Conservation (phyloP, 2,329 filamentous ascomycete genomes). For the Botrytis paeoniae region DNA sequence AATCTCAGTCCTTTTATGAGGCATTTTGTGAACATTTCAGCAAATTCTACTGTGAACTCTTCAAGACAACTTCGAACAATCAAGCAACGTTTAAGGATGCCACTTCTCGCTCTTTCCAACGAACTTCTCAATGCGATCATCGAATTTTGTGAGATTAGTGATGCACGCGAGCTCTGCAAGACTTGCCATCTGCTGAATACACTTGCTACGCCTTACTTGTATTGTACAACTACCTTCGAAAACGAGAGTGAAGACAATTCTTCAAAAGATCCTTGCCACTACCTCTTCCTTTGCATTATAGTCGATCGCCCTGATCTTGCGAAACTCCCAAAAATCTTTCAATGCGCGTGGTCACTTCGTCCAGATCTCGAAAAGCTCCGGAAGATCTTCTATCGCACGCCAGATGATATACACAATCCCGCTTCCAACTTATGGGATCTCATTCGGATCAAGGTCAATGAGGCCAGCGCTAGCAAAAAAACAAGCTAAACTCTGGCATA, state of each 20-base stretch:
- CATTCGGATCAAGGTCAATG: not conserved
- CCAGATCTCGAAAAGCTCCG: not conserved
- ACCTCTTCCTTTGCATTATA: not conserved
- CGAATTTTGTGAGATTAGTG: conserved; percentile 40
- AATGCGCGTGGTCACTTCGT: not conserved
- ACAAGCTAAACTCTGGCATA: not conserved
- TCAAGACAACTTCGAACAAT: not conserved
- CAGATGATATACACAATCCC: not conserved
- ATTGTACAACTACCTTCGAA: not conserved
- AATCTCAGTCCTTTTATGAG: too few species aligned
- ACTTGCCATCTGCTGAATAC: not conserved
- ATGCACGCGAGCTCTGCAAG: conserved; percentile 45
- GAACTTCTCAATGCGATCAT: conserved; percentile 44
- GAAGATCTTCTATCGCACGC: not conserved
- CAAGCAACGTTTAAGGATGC: conserved; percentile 9
- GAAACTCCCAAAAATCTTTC: not conserved
- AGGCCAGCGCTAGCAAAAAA: not conserved
- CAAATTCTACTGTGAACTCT: not conserved
- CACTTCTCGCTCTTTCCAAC: conserved; percentile 38
- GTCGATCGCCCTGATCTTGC: conserved; percentile 3
- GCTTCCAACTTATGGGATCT: not conserved
- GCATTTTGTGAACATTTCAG: not conserved
- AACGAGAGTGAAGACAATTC: not conserved
- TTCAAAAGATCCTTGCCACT: not conserved
- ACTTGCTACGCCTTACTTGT: conserved; percentile 1